Evolutionary conservation across 306 rosid genomes (phyloP).

Genomic region (Cercis canadensis): DNA sequence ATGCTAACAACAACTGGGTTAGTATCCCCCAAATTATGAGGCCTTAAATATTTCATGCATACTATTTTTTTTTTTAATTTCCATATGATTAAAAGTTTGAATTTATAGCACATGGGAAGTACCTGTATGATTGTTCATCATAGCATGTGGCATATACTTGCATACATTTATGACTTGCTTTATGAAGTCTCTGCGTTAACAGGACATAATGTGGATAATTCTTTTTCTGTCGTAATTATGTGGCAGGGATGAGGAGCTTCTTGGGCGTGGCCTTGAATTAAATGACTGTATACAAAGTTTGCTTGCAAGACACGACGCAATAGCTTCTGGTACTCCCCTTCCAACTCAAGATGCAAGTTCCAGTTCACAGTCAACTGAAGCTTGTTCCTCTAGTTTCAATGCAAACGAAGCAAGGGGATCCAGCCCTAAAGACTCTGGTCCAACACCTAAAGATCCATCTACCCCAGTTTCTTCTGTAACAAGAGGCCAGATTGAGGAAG

Average conservation of each 20-base stretch:
- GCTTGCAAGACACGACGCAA: conserved; percentile 91
- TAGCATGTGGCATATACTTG: conserved; percentile 3
- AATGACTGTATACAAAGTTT: conserved; percentile 80
- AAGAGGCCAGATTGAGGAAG: conserved; percentile 60
- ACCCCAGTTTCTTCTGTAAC: conserved; percentile 40
- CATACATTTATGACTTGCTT: conserved; percentile 18
- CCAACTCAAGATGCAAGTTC: conserved; percentile 55
- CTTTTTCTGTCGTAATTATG: conserved; percentile 31
- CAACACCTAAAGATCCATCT: conserved; percentile 53
- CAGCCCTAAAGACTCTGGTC: conserved; percentile 47
- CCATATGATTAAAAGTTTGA: background rate
- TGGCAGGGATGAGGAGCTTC: conserved; percentile 93
- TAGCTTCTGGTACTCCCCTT: conserved; percentile 81
- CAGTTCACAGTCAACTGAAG: conserved; percentile 53
- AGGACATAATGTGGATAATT: conserved; percentile 18
- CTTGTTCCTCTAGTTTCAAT: conserved; percentile 49
- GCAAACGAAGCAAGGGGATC: conserved; percentile 53
- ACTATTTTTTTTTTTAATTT: background rate
- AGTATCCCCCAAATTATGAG: conserved; percentile 38
- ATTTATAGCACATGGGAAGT: background rate
- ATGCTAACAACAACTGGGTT: conserved; percentile 98
- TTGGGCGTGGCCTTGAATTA: conserved; percentile 88
- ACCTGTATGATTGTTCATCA: background rate
- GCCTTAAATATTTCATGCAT: conserved; percentile 16
- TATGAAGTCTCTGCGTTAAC: background rate